Evolutionary conservation across 129 eudicot genomes (phyloP).

Genomic region (Arctium lappa): DNA sequence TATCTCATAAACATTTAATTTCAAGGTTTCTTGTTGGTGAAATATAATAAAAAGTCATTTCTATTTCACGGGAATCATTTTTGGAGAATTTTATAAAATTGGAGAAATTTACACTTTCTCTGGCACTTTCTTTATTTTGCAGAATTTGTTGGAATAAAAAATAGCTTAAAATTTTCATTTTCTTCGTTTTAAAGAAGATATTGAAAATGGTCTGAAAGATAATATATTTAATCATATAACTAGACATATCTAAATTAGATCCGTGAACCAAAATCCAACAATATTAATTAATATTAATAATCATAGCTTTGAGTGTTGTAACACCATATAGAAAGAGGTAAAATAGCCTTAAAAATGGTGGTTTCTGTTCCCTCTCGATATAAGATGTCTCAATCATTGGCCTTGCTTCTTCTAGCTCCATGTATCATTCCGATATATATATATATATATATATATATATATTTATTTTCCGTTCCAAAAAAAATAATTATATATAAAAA

Average conservation of each 20-base stretch:
- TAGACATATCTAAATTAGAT: neutral
- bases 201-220: no score
- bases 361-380: constrained; percentile 20
- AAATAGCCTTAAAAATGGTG: constrained; percentile 25
- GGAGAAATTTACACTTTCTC: no score
- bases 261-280: neutral
- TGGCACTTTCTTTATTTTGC: no score
- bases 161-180: no score
- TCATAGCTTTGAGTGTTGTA: constrained; percentile 8
- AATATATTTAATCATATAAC: neutral
- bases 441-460: neutral
- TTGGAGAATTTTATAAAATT: no score
- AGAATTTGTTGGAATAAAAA: no score
- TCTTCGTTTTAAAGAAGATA: no score
- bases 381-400: constrained; percentile 24
- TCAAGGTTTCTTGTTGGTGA: no score
- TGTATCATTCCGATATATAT: neutral
- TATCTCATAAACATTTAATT: no score
- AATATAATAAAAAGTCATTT: no score
- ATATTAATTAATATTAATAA: neutral
- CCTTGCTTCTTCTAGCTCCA: neutral
- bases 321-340: constrained; percentile 6
- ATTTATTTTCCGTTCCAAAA: neutral
- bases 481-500: neutral
- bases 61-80: no score